Base-by-base conservation (phyloP, 2,329 filamentous ascomycete species). In the Alternaria ethzedia region DNA sequence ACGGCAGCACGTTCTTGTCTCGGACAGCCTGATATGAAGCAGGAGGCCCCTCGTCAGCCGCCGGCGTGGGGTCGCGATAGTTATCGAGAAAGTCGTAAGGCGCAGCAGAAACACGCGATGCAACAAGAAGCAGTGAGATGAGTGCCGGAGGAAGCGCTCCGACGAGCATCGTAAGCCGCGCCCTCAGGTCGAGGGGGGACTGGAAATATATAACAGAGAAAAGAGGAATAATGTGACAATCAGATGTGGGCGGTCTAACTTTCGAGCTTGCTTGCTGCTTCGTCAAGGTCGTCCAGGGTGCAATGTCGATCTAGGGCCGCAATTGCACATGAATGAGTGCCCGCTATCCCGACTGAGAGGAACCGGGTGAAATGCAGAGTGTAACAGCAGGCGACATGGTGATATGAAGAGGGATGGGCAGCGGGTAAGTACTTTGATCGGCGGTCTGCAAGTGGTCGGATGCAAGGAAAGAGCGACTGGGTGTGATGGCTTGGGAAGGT, bases 1-100 rank as follows among this genome's bases (percentile, higher is more conserved):
- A 90, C 17, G 94, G 93, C 21, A 97, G 87, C 59, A 91, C 88
- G 17, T 85, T 81, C 67, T 67, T 75, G 70, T 80, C 70, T 70
- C 74, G 70, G 25, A 71, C 64, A 17, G 76, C 76, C 72, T 75
- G 54, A 36, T 65, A 59, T 10, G 77, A 72, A 43, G 71, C 70
- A 54, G 76, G 73, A 49, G 75, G 71, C 17, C 73, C 72, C 67
- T 79, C 69, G 60, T 72, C 64, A 49, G 76, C 70, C 52, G 72
- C 64, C 9, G 74, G 72, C 46, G 75, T 70, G 46, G 72, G 66
- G 66, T 70, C 60, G 61, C 61, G 68, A 65, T 74, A 75, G 59
- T 75, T 75, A 36, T 74, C 65, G 25, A 67, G 61, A 61, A 72
- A 73, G 61, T 71, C 61, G 70, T 72, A 71, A 17, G 75, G 68